A percentile compares a stretch with the other conserved stretches of the same genome.
phyloP scores from a whole-genome alignment of 441 rosid species.

The Bruguiera hainesii region DNA sequence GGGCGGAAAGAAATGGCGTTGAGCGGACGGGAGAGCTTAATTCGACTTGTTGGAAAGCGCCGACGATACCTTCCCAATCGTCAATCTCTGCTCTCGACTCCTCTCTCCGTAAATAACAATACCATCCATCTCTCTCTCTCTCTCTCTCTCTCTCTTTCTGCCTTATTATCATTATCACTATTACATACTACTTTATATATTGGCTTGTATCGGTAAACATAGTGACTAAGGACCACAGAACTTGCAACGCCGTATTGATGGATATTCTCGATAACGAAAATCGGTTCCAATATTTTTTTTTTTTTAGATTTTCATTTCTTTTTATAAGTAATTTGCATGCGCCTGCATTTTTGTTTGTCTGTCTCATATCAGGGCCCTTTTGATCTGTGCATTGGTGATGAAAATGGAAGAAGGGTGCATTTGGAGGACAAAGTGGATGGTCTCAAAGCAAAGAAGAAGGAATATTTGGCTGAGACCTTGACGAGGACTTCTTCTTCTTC shows the following conservation, averaged over 20 bases:
- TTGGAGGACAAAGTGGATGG: conserved; percentile 10
- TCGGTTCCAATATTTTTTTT: no score
- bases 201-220: not conserved
- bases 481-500: not conserved
- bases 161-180: no score
- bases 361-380: no score
- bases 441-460: conserved; percentile 11
- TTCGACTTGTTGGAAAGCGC: conserved; percentile 68
- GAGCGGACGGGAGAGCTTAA: conserved; percentile 64
- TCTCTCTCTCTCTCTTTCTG: not conserved
- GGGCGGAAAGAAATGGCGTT: conserved; percentile 33
- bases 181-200: not conserved
- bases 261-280: no score
- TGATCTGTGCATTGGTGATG: no score
- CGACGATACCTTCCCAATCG: conserved; percentile 64
- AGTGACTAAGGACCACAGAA: not conserved
- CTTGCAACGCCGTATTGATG: no score
- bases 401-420: conserved; percentile 15
- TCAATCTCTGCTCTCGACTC: conserved; percentile 41
- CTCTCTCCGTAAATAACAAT: conserved; percentile 29
- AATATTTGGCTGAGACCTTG: not conserved
- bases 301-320: no score
- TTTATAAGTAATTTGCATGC: no score
- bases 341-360: no score
- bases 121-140: conserved; percentile 2